Conservation (phyloP, 305 asterid species). For the Fraxinus sp. region DNA sequence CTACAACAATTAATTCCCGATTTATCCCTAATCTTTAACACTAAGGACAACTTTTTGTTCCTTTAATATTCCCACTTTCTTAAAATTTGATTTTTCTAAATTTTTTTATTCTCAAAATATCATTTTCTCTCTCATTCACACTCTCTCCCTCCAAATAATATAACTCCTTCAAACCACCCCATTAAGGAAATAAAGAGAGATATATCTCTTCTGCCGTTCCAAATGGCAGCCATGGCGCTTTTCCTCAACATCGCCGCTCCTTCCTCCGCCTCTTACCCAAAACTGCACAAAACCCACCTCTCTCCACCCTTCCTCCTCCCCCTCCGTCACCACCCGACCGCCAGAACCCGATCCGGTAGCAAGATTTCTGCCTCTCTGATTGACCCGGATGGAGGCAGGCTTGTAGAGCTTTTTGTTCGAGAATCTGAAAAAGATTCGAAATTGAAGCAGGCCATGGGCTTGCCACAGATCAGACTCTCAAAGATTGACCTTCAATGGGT, state of each 20-base stretch:
- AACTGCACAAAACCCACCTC: slow-evolving; percentile 41
- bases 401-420: slow-evolving; percentile 60
- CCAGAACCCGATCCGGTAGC: slow-evolving; percentile 31
- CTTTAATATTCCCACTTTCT: neutral
- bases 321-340: slow-evolving; percentile 25
- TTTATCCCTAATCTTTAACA: neutral
- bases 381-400: slow-evolving; percentile 83
- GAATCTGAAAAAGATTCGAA: slow-evolving; percentile 53
- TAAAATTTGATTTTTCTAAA: neutral
- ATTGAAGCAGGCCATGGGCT: slow-evolving; percentile 36
- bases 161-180: slow-evolving; percentile 1
- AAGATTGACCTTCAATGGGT: slow-evolving; percentile 84
- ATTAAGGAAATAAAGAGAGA: neutral
- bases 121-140: neutral
- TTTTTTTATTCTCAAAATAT: slow-evolving; percentile 10
- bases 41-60: neutral
- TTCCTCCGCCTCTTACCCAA: slow-evolving; percentile 27
- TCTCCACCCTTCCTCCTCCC: slow-evolving; percentile 27
- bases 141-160: slow-evolving; percentile 29
- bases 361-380: slow-evolving; percentile 59
- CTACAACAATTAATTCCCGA: neutral
- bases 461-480: slow-evolving; percentile 71
- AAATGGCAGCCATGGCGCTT: slow-evolving; percentile 70
- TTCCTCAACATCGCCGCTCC: slow-evolving; percentile 44
- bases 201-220: slow-evolving; percentile 23